Base-by-base conservation (phyloP, 1,284 basidiomycete species). In the Ustilago xerochloae region DNA sequence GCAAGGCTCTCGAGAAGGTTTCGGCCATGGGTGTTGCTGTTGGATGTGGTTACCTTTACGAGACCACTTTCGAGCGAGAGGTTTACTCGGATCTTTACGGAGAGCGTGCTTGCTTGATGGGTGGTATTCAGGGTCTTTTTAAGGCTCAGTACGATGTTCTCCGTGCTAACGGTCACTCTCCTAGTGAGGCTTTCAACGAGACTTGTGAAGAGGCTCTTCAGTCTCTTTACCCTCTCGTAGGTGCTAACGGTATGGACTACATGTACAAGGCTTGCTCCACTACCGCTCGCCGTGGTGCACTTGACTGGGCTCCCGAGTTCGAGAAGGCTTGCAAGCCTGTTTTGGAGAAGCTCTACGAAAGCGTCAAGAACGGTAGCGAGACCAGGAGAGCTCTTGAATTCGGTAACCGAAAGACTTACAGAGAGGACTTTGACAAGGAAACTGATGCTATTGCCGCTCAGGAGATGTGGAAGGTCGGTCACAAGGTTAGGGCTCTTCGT, bases 61-160 rank as follows among this genome's bases (percentile, higher is more conserved):
- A 99, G 88, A 99, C 97, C 48, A 97, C 97, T 70, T 99, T 99
- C 81, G 89, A 98, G 89, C 98, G 97, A 89, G 96, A 99, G 88
- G 97, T 98, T 70, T 98, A 93, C 90, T 99, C 97, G 61, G 97
- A 99, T 86, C 89, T 99, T 71, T 99, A 97, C 87, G 97, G 97
- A 87, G 97, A 99, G 89, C 95, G 96, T 89, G 97, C 97, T 89
- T 95, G 97, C 84, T 90, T 99, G 84, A 98, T 98, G 96, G 96
- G 96, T 85, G 96, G 91, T 86, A 98, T 99, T 86, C 91, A 99
- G 91, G 97, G 96, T 81, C 91, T 99, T 86, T 99, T 99, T 92
- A 89, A 94, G 83, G 96, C 96, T 55, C 94, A 99, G 87, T 99
- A 99, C 91, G 91, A 98, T 88, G 92, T 98, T 69, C 93, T 99